Evolutionary conservation across 371 early-diverging fungal species (phyloP), one percentile per base, ranked within the genome.

Genomic region (Antonospora locustae): DNA sequence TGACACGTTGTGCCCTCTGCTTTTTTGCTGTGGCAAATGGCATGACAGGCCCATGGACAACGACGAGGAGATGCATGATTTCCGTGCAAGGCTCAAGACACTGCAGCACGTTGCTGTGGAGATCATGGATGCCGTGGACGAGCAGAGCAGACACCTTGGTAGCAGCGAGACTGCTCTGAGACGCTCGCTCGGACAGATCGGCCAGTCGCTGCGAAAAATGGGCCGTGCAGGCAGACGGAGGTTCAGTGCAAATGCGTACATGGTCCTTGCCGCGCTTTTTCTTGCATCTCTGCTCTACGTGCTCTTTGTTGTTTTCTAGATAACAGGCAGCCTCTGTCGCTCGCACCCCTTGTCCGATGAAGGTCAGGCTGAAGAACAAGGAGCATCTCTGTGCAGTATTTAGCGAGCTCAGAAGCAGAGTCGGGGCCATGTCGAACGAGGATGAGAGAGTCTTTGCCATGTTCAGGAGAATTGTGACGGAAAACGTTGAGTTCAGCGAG

Each of bases 81-180:
- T 58, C 28, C 49, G 32, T 19, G 17, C 50, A n/a, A 43, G 58
- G 34, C 23, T 58, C 23, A 22, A 40, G 0, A 41, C 50, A 5
- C 30, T 58, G 3, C 49, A 43, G 46, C 48, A 58, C 12, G 41
- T 58, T 32, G 48, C 58, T 29, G 22, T 58, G 43, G 58, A 58
- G 17, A 27, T 58, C 3, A 41, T 45, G 5, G 43, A 58, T 20
- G 58, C 24, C 23, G 38, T 58, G 12, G 46, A 34, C 14, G 16
- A n/a, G 14, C 58, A 58, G 38, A 58, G 50, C 20, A 50, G 32
- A 3, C 36, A 58, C 3, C 22, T 58, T 22, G 0, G 37, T 5
- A 40, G 45, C 17, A n/a, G 49, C 43, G 48, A 58, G 12, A 49
- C 48, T 0, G 48, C 46, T 19, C 50, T 58, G 34, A 32, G 50